These are phyloP conservation scores for Penicillium sp. DNA, from an alignment of 2,329 filamentous ascomycete genomes.

Conservation along the genomic window DNA sequence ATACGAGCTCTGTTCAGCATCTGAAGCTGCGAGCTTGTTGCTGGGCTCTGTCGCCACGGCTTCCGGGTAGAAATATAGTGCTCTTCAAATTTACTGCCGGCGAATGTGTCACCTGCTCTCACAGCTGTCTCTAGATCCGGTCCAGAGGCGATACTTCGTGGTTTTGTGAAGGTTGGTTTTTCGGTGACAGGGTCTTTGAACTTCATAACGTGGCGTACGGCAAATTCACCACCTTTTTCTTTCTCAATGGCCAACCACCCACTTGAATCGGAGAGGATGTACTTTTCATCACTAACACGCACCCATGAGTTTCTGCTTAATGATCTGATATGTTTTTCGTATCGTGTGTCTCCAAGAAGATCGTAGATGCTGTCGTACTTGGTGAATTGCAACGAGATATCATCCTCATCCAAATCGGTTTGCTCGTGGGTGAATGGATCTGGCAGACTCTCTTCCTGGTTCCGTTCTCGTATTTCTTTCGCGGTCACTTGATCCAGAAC, in stretches of 20 bases:
- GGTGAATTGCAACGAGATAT: conserved; percentile 72
- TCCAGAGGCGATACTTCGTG: conserved; percentile 69
- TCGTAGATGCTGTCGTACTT: conserved; percentile 94
- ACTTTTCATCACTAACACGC: conserved; percentile 69
- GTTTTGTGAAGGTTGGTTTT: conserved; percentile 66
- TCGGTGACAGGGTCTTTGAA: conserved; percentile 30
- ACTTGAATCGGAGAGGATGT: conserved; percentile 68
- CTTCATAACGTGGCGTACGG: conserved; percentile 39
- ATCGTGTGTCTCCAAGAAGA: conserved; percentile 78
- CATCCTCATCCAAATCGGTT: conserved; percentile 26
- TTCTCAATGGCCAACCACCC: conserved; percentile 63
- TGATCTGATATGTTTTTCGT: conserved; percentile 76
- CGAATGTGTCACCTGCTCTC: conserved; percentile 83
- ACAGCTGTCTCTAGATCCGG: conserved; percentile 74
- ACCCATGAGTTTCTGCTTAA: conserved; percentile 84
- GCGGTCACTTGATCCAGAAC: conserved; percentile 70
- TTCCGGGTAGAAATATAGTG: conserved; percentile 69
- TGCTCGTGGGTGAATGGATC: conserved; percentile 25
- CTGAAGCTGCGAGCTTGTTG: conserved; percentile 57
- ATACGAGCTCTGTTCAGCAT: conserved; percentile 47
- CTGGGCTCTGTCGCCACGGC: conserved; percentile 70
- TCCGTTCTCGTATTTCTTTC: conserved; percentile 60
- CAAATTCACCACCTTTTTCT: conserved; percentile 33
- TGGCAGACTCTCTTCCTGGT: conserved; percentile 39
- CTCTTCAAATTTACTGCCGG: conserved; percentile 66